Conservation (phyloP, 2,329 filamentous ascomycete species). For the Nothophoma quercina region DNA sequence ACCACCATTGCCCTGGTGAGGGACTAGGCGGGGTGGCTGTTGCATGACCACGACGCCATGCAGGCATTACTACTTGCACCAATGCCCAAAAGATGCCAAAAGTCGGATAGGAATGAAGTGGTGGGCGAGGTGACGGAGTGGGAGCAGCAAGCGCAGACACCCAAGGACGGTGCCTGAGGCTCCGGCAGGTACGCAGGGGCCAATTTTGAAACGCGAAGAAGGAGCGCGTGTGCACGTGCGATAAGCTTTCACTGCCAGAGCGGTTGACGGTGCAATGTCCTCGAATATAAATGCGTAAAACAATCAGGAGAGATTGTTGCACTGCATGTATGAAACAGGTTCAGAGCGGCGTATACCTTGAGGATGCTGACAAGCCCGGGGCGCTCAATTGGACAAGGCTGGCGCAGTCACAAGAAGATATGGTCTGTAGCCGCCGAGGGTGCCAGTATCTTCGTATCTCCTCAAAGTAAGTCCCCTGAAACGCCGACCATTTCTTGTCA, state of each 20-base stretch:
- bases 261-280: not conserved
- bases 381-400: not conserved
- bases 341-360: not conserved
- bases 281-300: not conserved
- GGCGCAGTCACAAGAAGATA: not conserved
- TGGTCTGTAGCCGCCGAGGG: slow-evolving; percentile 7
- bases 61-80: not conserved
- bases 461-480: no score
- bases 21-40: slow-evolving; percentile 11
- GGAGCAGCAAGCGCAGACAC: slow-evolving; percentile 23
- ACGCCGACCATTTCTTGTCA: no score
- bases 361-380: not conserved
- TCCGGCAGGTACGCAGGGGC: slow-evolving; percentile 10
- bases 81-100: not conserved
- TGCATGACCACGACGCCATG: slow-evolving; percentile 15
- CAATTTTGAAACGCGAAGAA: slow-evolving; percentile 2
- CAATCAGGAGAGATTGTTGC: not conserved
- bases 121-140: not conserved
- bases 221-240: slow-evolving; percentile 14
- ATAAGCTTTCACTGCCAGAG: not conserved
- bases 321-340: not conserved
- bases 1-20: not conserved
- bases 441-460: not conserved
- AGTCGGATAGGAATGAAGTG: not conserved
- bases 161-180: slow-evolving; percentile 39